Base-by-base conservation (phyloP, 2,329 filamentous ascomycete species). In the Xylariaceae sp. region DNA sequence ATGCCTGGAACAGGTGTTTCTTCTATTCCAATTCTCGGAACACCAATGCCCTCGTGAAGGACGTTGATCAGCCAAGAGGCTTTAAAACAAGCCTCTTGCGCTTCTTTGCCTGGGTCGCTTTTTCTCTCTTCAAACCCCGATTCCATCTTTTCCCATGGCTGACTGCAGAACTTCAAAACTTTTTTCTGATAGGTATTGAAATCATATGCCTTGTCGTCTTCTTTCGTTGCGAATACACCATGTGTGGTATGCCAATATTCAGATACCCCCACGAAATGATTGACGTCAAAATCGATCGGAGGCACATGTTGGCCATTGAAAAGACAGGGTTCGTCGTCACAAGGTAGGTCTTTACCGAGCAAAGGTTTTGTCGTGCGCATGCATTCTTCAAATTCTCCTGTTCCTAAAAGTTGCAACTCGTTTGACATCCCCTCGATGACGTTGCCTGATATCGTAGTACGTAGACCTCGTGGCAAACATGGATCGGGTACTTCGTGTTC, bases 231-330 rank as follows among this genome's bases (percentile, higher is more conserved):
- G 62, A 99, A 97, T 2, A 97, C 87, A 49, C 94, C 91, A 63
- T 99, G 94, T 0, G 94, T 99, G 0, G 93, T 96, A 69, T 99
- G 94, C 93, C 94, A 99, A 71, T 96, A 99, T 67, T 99, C 94
- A 1, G 93, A 97, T 3, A 99, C 93, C 11, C 94, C 94, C 28
- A 99, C 87, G 64, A 99, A 99, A 69, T 97, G 95, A 63, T 99
- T 99, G 34, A 97, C 86, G 56, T 94, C 87, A 65, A 97, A 99
- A 68, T 99, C 94, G 58, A 99, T 97, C 3, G 90, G 89, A 1
- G 94, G 94, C 1, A 94, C 91, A 66, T 97, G 91, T 57, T 93
- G 85, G 1, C 94, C 92, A 62, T 97, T 90, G 38, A 99, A 77
- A 33, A 99, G 75, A 69, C 94, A 99, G 0, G 95, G 94, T 22